Evolutionary conservation across 1,284 basidiomycete species (phyloP), one percentile per base, ranked within the genome.

Genomic region (Rhodotorula glutinis): DNA sequence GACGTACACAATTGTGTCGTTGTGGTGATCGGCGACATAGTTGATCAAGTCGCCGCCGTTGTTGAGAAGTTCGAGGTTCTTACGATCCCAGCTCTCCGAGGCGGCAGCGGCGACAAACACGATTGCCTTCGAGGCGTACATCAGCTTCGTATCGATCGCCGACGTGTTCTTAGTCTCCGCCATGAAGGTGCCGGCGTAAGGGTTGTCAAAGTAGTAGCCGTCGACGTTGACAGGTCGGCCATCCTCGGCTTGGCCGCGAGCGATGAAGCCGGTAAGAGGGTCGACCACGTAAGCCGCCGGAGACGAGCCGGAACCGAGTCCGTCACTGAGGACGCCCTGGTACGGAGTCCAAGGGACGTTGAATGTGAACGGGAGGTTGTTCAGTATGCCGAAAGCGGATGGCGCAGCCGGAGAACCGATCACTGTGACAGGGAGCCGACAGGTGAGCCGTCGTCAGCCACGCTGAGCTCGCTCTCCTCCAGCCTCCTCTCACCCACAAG

Each of bases 1-100:
- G 88, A 88, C 83, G 44, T 93, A 83, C 23, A 94, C 91, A 54
- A 93, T 84, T 0, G 89, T 91, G 79, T 93, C 92, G 73, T 83
- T 83, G 73, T 76, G 76, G 30, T 71, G 69, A 16, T 72, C 67
- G 4, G 79, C 77, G 27, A 79, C 77, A 10, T 76, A 75, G 38
- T 75, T 68, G 63, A 80, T 76, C 17, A 80, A 57, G 13, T 60
- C 62, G 53, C 74, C 62, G 30, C 78, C 78, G 55, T 46, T 47
- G 56, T 69, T 58, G 55, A 58, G 65, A 11, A 71, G 53, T 53
- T 69, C 54, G 46, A 75, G 59, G 27, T 64, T 63, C 41, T 65
- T 65, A 13, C 74, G 66, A 51, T 75, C 73, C 54, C 60, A 69
- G 10, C 57, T 63, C 40, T 74, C 73, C 38, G 53, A 55, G 0